Base-by-base conservation (phyloP, 2,329 filamentous ascomycete genomes). In the Colletotrichum higginsianum region DNA sequence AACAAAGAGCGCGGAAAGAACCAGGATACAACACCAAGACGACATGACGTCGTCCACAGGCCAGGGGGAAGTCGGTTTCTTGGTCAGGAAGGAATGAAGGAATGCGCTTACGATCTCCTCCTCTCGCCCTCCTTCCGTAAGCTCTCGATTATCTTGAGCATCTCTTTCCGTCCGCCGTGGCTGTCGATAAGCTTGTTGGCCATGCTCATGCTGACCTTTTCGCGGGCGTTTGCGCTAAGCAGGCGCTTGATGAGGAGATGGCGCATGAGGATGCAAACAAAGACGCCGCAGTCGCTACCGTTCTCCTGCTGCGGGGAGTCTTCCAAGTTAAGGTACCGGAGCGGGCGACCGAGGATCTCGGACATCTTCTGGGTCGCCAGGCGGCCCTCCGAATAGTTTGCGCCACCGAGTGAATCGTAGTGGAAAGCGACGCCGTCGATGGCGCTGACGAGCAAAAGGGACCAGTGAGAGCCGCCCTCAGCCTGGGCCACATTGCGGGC, bases 391-490 rank as follows among this genome's bases (percentile, higher is more conserved):
- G 87, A 84, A 72, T 90, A 89, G 82, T 99, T 98, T 49, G 90
- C 88, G 2, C 91, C 91, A 2, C 89, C 89, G 35, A 98, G 86
- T 1, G 93, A 96, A 83, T 99, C 96, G 84, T 99, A 99, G 85
- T 99, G 96, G 81, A 99, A 99, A 0, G 96, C 94, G 2, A 98
- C 91, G 11, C 94, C 91, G 79, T 99, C 96, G 61, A 97, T 91
- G 50, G 95, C 89, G 15, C 92, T 95, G 42, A 99, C 95, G 2
- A 99, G 89, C 0, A 99, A 90, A 0, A 99, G 86, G 0, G 94
- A 97, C 96, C 96, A 99, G 81, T 99, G 96, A 3, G 93, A 93
- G 49, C 96, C 96, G 50, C 94, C 94, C 83, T 98, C 95, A n/a
- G 94, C 92, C 67, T 92, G 85, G 61, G 87, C 89, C 58, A 93